phyloP scores from a whole-genome alignment of 495 filamentous ascomycete species.

The Penicillium subrubescens region DNA sequence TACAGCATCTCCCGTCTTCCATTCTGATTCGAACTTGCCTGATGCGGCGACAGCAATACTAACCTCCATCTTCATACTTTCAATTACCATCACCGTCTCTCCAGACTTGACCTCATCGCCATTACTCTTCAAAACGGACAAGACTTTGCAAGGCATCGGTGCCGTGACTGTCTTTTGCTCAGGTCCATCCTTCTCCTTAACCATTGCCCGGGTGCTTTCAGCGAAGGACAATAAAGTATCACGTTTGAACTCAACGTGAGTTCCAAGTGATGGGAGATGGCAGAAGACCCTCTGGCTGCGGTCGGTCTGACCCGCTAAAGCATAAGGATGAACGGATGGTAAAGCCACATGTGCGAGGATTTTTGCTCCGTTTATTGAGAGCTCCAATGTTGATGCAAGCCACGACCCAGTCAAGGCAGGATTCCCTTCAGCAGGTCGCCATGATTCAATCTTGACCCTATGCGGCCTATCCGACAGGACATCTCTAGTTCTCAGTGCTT shows the following conservation, averaged over 20 bases:
- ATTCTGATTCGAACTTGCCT: slow-evolving; percentile 27
- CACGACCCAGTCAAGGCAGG: slow-evolving; percentile 11
- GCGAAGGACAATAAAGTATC: slow-evolving; percentile 65
- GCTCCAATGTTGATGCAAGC: slow-evolving; percentile 12
- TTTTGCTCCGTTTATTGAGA: slow-evolving; percentile 19
- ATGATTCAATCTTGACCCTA: slow-evolving; percentile 10
- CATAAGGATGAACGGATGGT: slow-evolving; percentile 61
- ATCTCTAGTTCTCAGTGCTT: slow-evolving; percentile 12
- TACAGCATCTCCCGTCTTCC: slow-evolving; percentile 32
- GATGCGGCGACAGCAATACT: slow-evolving; percentile 53
- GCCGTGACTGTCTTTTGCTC: slow-evolving; percentile 69
- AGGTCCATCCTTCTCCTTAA: slow-evolving; percentile 68
- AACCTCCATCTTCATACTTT: slow-evolving; percentile 98
- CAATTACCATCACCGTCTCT: slow-evolving; percentile 80
- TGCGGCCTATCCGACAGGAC: not conserved
- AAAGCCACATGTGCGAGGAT: slow-evolving; percentile 56
- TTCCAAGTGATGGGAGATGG: slow-evolving; percentile 23
- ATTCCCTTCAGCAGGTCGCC: slow-evolving; percentile 19
- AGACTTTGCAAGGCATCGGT: slow-evolving; percentile 85
- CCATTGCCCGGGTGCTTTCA: slow-evolving; percentile 67
- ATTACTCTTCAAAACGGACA: slow-evolving; percentile 71
- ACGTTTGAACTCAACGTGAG: slow-evolving; percentile 66
- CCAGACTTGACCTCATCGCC: slow-evolving; percentile 75
- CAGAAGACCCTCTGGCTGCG: slow-evolving; percentile 16
- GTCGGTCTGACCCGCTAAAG: slow-evolving; percentile 59